Conservation (phyloP, 441 rosid genomes). For the Eruca vesicaria region DNA sequence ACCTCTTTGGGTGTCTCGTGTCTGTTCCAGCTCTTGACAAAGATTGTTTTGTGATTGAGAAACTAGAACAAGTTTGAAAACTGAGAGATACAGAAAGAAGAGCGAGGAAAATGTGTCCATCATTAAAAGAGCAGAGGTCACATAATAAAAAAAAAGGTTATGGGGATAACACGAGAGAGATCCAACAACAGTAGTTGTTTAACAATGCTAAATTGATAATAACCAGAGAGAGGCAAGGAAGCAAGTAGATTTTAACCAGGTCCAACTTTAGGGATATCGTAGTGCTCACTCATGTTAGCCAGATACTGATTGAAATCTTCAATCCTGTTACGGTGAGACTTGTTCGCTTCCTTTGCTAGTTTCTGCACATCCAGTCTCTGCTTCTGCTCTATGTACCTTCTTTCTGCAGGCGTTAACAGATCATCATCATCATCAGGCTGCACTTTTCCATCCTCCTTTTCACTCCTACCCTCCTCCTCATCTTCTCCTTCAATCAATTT, state of each 20-base stretch:
- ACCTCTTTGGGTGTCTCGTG: neutral
- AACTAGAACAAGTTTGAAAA: neutral
- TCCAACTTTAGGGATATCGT: slow-evolving; percentile 68
- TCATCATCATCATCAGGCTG: slow-evolving; percentile 38
- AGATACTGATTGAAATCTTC: slow-evolving; percentile 27
- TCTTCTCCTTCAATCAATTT: slow-evolving; percentile 37
- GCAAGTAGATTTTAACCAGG: slow-evolving; percentile 43
- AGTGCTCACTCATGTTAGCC: slow-evolving; percentile 69
- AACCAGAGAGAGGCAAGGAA: slow-evolving; percentile 2
- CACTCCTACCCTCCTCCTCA: slow-evolving; percentile 24
- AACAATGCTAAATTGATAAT: slow-evolving; percentile 11
- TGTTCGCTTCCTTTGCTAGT: slow-evolving; percentile 54
- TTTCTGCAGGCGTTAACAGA: slow-evolving; percentile 51
- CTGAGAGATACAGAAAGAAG: neutral
- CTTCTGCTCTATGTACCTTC: slow-evolving; percentile 56
- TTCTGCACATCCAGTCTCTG: slow-evolving; percentile 51
- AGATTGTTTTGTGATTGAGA: too few relatives aligned
- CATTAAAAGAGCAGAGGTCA: neutral
- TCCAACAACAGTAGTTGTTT: neutral
- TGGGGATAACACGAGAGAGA: slow-evolving; percentile 4
- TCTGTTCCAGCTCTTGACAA: neutral
- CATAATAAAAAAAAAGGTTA: slow-evolving; percentile 3
- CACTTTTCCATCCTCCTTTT: slow-evolving; percentile 31
- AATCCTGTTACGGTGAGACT: slow-evolving; percentile 64
- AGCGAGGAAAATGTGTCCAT: neutral